Evolutionary conservation across 139 green algal genomes (phyloP).

Genomic region (Trebouxia sp.): DNA sequence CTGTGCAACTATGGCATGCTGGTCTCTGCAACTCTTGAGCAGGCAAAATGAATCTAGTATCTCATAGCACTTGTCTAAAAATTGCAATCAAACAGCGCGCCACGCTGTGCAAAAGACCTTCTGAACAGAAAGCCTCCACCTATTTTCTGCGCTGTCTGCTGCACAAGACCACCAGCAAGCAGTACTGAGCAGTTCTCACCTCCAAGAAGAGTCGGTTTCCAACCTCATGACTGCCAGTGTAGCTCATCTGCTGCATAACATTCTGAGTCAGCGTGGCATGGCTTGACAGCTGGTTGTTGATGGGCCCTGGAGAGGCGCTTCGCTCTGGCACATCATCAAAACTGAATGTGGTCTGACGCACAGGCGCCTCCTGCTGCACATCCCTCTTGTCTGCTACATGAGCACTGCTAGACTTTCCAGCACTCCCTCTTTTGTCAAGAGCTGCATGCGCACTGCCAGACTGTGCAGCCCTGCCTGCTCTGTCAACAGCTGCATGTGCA

Average conservation of each 20-base stretch:
- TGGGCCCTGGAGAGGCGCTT: too few relatives aligned
- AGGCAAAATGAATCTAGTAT: too few relatives aligned
- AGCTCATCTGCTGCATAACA: conserved; percentile 23
- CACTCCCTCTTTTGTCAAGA: not conserved
- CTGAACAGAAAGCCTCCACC: too few relatives aligned
- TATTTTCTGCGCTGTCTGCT: too few relatives aligned
- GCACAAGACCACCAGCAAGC: too few relatives aligned
- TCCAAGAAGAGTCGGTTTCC: not conserved
- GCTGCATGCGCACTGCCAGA: too few relatives aligned
- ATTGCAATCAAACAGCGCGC: too few relatives aligned
- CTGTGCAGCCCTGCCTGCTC: not conserved
- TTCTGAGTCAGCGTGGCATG: not conserved
- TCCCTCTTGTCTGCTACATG: not conserved
- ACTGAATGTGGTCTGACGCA: not conserved
- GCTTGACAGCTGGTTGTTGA: not conserved
- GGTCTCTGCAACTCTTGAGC: too few relatives aligned
- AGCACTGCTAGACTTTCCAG: not conserved
- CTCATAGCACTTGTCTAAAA: too few relatives aligned
- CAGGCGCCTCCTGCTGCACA: not conserved
- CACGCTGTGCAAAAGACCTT: too few relatives aligned
- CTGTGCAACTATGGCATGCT: too few relatives aligned
- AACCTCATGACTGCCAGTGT: conserved; percentile 5
- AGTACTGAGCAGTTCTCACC: not conserved
- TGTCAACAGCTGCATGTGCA: not conserved
- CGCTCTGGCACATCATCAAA: not conserved